phyloP scores from a whole-genome alignment of 176 grass and related monocot genomes.

The Musa schizocarpa region DNA sequence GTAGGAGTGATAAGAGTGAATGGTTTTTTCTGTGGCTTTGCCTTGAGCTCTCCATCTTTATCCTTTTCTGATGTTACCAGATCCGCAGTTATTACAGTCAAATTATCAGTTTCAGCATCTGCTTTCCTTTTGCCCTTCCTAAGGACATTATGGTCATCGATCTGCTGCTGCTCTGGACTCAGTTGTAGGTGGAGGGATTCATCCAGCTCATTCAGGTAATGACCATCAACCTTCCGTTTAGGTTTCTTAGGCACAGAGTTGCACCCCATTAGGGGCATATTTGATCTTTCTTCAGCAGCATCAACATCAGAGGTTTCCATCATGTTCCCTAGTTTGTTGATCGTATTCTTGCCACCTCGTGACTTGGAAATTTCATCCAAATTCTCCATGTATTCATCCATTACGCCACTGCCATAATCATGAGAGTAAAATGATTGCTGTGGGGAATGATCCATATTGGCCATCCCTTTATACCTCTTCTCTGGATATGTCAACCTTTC shows the following conservation, averaged over 20 bases:
- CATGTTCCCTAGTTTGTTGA: slow-evolving; percentile 27
- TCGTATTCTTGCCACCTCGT: slow-evolving; percentile 24
- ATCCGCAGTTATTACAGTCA: slow-evolving; percentile 35
- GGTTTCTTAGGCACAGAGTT: slow-evolving; percentile 46
- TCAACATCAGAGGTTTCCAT: slow-evolving; percentile 33
- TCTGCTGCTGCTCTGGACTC: slow-evolving; percentile 31
- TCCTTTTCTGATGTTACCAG: slow-evolving; percentile 30
- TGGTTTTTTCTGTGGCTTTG: slow-evolving; percentile 67
- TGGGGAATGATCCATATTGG: slow-evolving; percentile 27
- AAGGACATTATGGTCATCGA: slow-evolving; percentile 27
- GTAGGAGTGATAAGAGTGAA: slow-evolving; percentile 81
- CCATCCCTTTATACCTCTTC: slow-evolving; percentile 54
- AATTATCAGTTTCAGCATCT: slow-evolving; percentile 27
- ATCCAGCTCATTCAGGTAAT: slow-evolving; percentile 31
- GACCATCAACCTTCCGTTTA: slow-evolving; percentile 51
- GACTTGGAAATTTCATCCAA: slow-evolving; percentile 24
- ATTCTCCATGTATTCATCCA: slow-evolving; percentile 34
- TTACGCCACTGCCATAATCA: slow-evolving; percentile 31
- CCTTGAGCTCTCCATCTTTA: slow-evolving; percentile 46
- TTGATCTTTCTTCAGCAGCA: slow-evolving; percentile 32
- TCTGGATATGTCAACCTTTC: slow-evolving; percentile 42
- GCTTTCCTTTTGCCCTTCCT: slow-evolving; percentile 88
- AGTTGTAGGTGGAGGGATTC: slow-evolving; percentile 27
- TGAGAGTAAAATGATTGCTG: slow-evolving; percentile 14
- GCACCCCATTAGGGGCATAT: slow-evolving; percentile 33